Percentiles rank a stretch among this genome's conserved stretches.
Evolutionary conservation across 2,329 filamentous ascomycete genomes (phyloP).

Genomic region (Parastagonospora nodorum): DNA sequence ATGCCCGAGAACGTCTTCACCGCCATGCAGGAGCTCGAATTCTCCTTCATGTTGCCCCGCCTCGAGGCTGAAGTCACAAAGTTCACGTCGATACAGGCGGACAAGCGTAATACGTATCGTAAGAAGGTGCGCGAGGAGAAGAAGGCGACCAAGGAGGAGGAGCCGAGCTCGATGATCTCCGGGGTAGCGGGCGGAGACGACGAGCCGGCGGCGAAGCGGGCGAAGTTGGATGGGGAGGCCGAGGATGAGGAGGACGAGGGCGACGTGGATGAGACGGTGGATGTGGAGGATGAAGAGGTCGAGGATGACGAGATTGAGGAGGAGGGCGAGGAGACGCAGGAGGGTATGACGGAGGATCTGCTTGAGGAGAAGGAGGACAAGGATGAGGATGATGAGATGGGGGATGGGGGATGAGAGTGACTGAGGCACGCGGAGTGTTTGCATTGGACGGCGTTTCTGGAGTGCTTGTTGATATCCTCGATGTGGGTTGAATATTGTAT

Average conservation of each 20-base stretch:
- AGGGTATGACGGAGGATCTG: slow-evolving; percentile 52
- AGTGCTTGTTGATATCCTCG: slow-evolving; percentile 2
- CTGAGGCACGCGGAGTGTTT: slow-evolving; percentile 24
- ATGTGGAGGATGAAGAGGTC: slow-evolving; percentile 59
- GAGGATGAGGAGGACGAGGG: slow-evolving; percentile 47
- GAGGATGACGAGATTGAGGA: slow-evolving; percentile 62
- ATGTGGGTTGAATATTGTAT: background rate
- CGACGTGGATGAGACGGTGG: slow-evolving; percentile 52
- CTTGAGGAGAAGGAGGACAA: slow-evolving; percentile 55
- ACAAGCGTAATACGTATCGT: slow-evolving; percentile 75
- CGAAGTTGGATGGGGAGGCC: slow-evolving; percentile 49
- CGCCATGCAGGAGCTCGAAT: slow-evolving; percentile 77
- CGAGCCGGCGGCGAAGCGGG: slow-evolving; percentile 58
- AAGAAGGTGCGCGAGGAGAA: slow-evolving; percentile 72
- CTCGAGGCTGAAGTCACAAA: slow-evolving; percentile 79
- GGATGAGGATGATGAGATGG: slow-evolving; percentile 52
- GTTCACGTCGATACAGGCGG: slow-evolving; percentile 74
- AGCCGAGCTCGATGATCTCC: slow-evolving; percentile 1
- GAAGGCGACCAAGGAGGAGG: slow-evolving; percentile 26
- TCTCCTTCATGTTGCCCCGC: slow-evolving; percentile 70
- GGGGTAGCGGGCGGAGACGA: slow-evolving; percentile 30
- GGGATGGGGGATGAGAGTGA: slow-evolving; percentile 53
- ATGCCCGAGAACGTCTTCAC: slow-evolving; percentile 76
- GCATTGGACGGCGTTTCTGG: slow-evolving; percentile 37
- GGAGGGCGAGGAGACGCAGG: slow-evolving; percentile 57